Percentiles rank a stretch among this genome's conserved stretches.
Evolutionary conservation across 2,329 filamentous ascomycete genomes (phyloP).

Genomic region (Microdochium trichocladiopsis): DNA sequence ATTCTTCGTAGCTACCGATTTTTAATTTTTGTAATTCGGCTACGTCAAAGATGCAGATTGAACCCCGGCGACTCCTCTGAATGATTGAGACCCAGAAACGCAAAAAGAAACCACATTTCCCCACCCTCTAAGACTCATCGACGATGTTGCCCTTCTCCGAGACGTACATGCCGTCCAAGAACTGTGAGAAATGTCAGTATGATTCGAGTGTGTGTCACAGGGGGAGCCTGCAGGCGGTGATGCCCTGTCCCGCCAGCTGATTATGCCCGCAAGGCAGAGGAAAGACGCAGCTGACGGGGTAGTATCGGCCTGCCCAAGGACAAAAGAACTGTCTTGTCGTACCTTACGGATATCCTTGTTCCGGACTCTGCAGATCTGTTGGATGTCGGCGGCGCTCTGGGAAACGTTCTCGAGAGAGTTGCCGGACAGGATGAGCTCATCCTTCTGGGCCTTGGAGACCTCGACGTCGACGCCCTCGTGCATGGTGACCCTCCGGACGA

Average conservation of each 20-base stretch:
- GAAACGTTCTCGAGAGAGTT: constrained; percentile 98
- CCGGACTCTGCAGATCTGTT: constrained; percentile 98
- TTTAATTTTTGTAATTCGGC: constrained; percentile 24
- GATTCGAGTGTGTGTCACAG: not conserved
- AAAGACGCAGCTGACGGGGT: no score
- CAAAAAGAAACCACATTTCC: constrained; percentile 43
- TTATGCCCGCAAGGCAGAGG: no score
- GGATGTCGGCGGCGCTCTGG: constrained; percentile 97
- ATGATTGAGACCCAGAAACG: constrained; percentile 50
- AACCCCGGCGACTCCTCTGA: constrained; percentile 52
- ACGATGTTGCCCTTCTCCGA: constrained; percentile 96
- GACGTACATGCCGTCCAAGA: constrained; percentile 99
- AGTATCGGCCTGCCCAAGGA: not conserved
- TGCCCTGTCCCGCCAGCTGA: no score
- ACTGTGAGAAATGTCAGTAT: constrained; percentile 45
- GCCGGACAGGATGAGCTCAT: constrained; percentile 86
- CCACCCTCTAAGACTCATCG: constrained; percentile 52
- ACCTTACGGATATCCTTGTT: constrained; percentile 99
- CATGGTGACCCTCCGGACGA: constrained; percentile 88
- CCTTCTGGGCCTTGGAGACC: constrained; percentile 89
- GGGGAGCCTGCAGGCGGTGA: no score
- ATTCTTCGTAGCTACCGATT: constrained; percentile 28
- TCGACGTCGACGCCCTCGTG: constrained; percentile 84
- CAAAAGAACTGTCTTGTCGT: constrained; percentile 16
- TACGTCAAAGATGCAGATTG: constrained; percentile 53